phyloP scores from a whole-genome alignment of 495 filamentous ascomycete species.

The Talaromyces trachyspermus region DNA sequence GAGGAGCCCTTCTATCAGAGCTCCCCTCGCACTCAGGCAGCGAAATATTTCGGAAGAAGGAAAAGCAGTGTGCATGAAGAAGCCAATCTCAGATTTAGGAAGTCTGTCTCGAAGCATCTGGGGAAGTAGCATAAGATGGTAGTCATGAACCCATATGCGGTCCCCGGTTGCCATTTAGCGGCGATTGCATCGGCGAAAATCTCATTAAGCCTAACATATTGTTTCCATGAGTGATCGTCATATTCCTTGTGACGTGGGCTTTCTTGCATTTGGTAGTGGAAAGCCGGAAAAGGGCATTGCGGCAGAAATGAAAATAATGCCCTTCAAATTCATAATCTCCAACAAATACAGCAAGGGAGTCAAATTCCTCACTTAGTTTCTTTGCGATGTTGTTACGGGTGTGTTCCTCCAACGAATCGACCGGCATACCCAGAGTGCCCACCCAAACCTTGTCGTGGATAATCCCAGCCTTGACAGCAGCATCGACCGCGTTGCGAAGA shows the following conservation, averaged over 20 bases:
- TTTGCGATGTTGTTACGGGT: slow-evolving; percentile 74
- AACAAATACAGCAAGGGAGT: slow-evolving; percentile 73
- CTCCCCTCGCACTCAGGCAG: slow-evolving; percentile 74
- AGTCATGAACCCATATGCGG: slow-evolving; percentile 90
- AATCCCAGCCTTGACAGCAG: slow-evolving; percentile 56
- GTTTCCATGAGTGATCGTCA: slow-evolving; percentile 91
- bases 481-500: slow-evolving; percentile 76
- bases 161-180: slow-evolving; percentile 88
- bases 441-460: slow-evolving; percentile 74
- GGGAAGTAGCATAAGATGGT: slow-evolving; percentile 88
- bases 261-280: slow-evolving; percentile 94
- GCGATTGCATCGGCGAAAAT: slow-evolving; percentile 84
- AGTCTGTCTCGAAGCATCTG: slow-evolving; percentile 77
- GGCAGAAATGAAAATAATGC: slow-evolving; percentile 90
- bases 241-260: slow-evolving; percentile 97
- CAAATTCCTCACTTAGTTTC: slow-evolving; percentile 66
- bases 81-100: slow-evolving; percentile 86
- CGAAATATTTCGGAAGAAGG: slow-evolving; percentile 93
- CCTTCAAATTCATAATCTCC: slow-evolving; percentile 85
- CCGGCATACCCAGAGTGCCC: slow-evolving; percentile 86
- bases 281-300: slow-evolving; percentile 83
- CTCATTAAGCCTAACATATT: slow-evolving; percentile 84
- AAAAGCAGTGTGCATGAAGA: slow-evolving; percentile 92
- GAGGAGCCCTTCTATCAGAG: slow-evolving; percentile 82
- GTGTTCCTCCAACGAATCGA: slow-evolving; percentile 63